A percentile compares a stretch with the other conserved stretches of the same genome.
phyloP scores from a whole-genome alignment of 768 basidiomycete species.

The Kwoniella botswanensis region DNA sequence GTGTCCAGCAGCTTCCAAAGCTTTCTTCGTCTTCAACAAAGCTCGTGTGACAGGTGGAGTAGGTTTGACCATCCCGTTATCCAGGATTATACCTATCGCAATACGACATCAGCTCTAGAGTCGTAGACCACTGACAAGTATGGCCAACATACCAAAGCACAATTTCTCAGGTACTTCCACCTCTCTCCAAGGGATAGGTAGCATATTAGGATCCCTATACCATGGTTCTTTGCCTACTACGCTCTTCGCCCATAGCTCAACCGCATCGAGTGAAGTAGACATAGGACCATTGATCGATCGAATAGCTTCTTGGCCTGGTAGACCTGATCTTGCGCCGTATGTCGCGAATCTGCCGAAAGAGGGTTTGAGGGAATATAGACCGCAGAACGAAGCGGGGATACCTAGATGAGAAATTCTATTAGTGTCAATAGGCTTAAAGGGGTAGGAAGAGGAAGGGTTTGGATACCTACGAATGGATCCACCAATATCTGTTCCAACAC shows the following conservation, averaged over 20 bases:
- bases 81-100: slow-evolving; percentile 31
- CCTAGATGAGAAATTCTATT: not conserved
- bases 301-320: slow-evolving; percentile 46
- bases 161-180: slow-evolving; percentile 34
- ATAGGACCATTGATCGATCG: slow-evolving; percentile 45
- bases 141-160: slow-evolving; percentile 29
- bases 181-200: slow-evolving; percentile 48
- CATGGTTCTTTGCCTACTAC: slow-evolving; percentile 39
- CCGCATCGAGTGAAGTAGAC: slow-evolving; percentile 26
- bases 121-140: not conserved
- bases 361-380: slow-evolving; percentile 54
- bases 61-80: slow-evolving; percentile 44
- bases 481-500: slow-evolving; percentile 79
- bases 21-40: slow-evolving; percentile 29
- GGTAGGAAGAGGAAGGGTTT: no score
- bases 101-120: not conserved
- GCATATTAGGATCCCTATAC: slow-evolving; percentile 36
- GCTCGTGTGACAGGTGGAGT: slow-evolving; percentile 40
- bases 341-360: slow-evolving; percentile 47
- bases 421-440: no score
- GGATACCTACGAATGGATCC: slow-evolving; percentile 65
- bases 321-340: slow-evolving; percentile 36
- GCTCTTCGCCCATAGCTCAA: slow-evolving; percentile 40
- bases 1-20: slow-evolving; percentile 45
- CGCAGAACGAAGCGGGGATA: slow-evolving; percentile 71